Conservation (phyloP, 305 asterid species). For the Salvia sclarea region DNA sequence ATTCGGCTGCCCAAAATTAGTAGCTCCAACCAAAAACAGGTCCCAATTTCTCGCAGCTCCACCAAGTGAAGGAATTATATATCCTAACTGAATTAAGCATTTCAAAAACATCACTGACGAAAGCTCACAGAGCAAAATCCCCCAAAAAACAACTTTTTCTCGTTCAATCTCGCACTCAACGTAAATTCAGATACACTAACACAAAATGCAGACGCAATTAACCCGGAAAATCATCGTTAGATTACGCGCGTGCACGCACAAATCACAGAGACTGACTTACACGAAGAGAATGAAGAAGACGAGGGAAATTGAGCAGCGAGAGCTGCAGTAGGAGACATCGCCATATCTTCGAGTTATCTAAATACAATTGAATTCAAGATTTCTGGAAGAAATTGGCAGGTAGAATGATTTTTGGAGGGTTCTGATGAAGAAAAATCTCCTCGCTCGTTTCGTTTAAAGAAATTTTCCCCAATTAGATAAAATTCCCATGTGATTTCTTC, state of each 20-base stretch:
- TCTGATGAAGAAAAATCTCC: slow-evolving; percentile 12
- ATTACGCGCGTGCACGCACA: not conserved
- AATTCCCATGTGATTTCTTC: not conserved
- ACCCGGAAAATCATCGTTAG: not conserved
- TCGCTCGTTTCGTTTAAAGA: not conserved
- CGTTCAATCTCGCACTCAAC: slow-evolving; percentile 18
- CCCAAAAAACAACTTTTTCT: not conserved
- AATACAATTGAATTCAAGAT: slow-evolving; percentile 18
- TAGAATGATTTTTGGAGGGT: slow-evolving; percentile 12
- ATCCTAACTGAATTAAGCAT: not conserved
- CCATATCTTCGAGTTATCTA: slow-evolving; percentile 37
- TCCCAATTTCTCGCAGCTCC: not conserved
- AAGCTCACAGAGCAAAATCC: not conserved
- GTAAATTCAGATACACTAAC: not conserved
- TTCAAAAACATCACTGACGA: slow-evolving; percentile 20
- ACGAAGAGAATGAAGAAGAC: slow-evolving; percentile 37
- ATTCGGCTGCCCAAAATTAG: not conserved
- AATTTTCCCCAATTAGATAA: not conserved
- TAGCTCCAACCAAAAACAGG: not conserved
- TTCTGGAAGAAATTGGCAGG: not conserved
- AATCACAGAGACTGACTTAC: slow-evolving; percentile 32
- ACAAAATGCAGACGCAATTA: not conserved
- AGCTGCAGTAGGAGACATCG: slow-evolving; percentile 45
- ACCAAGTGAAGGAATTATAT: not conserved
- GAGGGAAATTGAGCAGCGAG: slow-evolving; percentile 42